Evolutionary conservation across 805 yeast species (phyloP).

Genomic region (Candida bentonensis): DNA sequence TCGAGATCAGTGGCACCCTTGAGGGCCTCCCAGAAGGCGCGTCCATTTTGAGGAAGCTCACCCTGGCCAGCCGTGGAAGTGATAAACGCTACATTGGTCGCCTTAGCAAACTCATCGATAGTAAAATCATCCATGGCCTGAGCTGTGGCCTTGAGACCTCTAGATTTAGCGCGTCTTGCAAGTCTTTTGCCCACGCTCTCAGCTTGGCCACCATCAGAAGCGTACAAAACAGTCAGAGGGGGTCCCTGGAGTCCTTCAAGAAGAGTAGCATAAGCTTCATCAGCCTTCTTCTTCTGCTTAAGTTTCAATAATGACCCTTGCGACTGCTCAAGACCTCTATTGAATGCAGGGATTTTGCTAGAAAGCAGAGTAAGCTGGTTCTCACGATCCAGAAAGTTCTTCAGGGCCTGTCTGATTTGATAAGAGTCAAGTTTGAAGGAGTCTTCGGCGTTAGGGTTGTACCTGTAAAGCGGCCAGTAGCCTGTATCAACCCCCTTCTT

Average conservation of each 20-base stretch:
- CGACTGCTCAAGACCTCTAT: conserved; percentile 53
- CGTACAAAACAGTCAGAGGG: conserved; percentile 72
- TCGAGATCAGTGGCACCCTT: conserved; percentile 52
- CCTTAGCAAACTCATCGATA: conserved; percentile 58
- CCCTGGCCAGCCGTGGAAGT: conserved; percentile 79
- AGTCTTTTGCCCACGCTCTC: conserved; percentile 67
- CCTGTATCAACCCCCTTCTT: conserved; percentile 85
- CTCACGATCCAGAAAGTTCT: conserved; percentile 76
- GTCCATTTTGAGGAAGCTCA: conserved; percentile 75
- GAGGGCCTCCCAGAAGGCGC: conserved; percentile 58
- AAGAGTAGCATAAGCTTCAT: conserved; percentile 60
- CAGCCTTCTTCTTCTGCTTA: conserved; percentile 53
- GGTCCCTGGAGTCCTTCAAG: conserved; percentile 87
- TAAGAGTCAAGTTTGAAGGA: conserved; percentile 74
- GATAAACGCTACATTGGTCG: conserved; percentile 53
- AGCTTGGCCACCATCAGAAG: conserved; percentile 89
- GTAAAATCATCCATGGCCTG: conserved; percentile 60
- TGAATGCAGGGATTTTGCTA: conserved; percentile 54
- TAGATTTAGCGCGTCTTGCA: conserved; percentile 61
- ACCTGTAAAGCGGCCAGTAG: conserved; percentile 92
- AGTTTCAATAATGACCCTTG: conserved; percentile 47
- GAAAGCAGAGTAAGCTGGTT: conserved; percentile 73
- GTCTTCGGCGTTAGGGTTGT: conserved; percentile 45
- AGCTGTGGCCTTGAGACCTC: conserved; percentile 59
- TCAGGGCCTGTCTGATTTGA: conserved; percentile 58